phyloP scores from a whole-genome alignment of 2,329 filamentous ascomycete genomes.

The Xylaria sp. region DNA sequence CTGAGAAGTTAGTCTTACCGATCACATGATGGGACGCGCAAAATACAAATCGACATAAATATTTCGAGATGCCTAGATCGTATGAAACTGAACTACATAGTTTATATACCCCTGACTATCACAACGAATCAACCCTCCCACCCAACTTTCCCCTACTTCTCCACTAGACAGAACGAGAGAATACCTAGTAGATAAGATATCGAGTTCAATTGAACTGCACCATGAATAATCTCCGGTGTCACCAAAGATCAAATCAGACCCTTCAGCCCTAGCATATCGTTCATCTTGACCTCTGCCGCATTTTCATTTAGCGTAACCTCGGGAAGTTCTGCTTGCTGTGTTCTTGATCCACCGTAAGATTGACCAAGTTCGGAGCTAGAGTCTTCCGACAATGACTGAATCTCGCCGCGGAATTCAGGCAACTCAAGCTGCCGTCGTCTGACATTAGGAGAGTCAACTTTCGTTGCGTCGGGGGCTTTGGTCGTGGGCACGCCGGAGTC shows the following conservation, averaged over 20 bases:
- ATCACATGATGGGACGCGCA: neutral
- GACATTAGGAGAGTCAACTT: slow-evolving; percentile 13
- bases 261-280: slow-evolving; percentile 9
- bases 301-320: slow-evolving; percentile 7
- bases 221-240: neutral
- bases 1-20: neutral
- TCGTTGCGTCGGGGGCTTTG: neutral
- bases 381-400: neutral
- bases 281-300: neutral
- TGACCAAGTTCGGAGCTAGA: neutral
- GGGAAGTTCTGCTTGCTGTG: neutral
- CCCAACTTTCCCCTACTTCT: neutral
- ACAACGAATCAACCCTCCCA: neutral
- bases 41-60: neutral
- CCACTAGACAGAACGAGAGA: neutral
- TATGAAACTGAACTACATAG: neutral
- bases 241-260: neutral
- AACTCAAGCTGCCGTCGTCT: slow-evolving; percentile 17
- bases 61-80: neutral
- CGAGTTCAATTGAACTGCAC: neutral
- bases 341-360: neutral
- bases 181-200: neutral
- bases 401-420: neutral
- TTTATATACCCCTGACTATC: neutral
- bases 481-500: neutral